Evolutionary conservation across 805 yeast species (phyloP).

Genomic region (Scheffersomyces amazonensis): DNA sequence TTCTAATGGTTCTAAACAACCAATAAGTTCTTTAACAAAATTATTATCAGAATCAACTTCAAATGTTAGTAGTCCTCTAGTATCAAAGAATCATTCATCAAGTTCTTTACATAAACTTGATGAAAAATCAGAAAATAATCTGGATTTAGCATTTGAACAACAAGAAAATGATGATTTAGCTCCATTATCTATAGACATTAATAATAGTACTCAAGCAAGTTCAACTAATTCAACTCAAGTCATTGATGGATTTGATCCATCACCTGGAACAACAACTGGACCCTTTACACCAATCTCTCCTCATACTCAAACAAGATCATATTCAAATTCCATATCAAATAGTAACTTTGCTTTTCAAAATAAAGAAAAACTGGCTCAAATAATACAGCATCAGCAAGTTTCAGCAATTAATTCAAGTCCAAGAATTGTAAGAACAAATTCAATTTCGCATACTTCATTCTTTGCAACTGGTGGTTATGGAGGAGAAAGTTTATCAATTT

Average conservation of each 20-base stretch:
- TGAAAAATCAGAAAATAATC: not conserved
- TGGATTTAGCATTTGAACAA: not conserved
- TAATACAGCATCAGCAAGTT: too few species aligned
- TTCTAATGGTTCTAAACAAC: conserved; percentile 12
- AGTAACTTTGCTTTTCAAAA: conserved; percentile 11
- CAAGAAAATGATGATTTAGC: not conserved
- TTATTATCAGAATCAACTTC: conserved; percentile 32
- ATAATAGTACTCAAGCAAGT: not conserved
- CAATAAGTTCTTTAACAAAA: conserved; percentile 36
- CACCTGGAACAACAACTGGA: conserved; percentile 2
- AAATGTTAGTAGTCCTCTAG: conserved; percentile 7
- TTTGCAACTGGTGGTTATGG: conserved; percentile 16
- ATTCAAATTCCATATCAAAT: conserved; percentile 5
- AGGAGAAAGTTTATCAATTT: conserved; percentile 48
- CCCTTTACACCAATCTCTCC: conserved; percentile 5
- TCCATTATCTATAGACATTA: not conserved
- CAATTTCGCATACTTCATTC: conserved; percentile 39
- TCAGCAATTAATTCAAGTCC: conserved; percentile 31
- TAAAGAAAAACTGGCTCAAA: conserved; percentile 13
- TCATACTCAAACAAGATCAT: conserved; percentile 1
- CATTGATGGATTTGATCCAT: conserved; percentile 5
- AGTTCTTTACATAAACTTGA: conserved; percentile 4
- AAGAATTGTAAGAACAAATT: conserved; percentile 39
- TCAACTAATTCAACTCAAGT: not conserved
- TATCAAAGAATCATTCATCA: conserved; percentile 9